phyloP scores from a whole-genome alignment of 225 moss, liverwort and hornwort genomes.

The Sphagnum tenellum region DNA sequence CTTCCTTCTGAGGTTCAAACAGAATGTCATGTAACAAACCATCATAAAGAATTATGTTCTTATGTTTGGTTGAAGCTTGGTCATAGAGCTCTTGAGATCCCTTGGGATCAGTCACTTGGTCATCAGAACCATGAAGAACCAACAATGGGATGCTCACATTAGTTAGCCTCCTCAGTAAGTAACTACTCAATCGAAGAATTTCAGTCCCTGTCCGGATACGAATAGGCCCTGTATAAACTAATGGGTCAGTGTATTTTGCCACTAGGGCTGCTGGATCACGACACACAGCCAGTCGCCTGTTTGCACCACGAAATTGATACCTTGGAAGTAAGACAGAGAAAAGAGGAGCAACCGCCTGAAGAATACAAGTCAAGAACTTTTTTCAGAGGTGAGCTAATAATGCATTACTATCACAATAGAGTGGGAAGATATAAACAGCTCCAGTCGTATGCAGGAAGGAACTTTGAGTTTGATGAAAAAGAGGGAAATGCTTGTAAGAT shows the following conservation, averaged over 20 bases:
- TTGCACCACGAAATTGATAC: constrained; percentile 70
- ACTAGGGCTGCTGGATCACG: constrained; percentile 72
- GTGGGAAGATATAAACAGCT: no score
- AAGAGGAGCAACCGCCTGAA: constrained; percentile 71
- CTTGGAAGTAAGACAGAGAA: constrained; percentile 78
- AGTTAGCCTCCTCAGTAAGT: constrained; percentile 59
- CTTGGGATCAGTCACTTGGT: constrained; percentile 67
- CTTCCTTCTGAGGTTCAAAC: constrained; percentile 79
- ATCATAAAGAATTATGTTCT: constrained; percentile 69
- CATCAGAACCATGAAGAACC: constrained; percentile 79
- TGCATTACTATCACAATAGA: no score
- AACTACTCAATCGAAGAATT: constrained; percentile 64
- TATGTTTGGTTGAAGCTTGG: constrained; percentile 54
- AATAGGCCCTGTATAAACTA: constrained; percentile 52
- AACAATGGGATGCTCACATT: constrained; percentile 54
- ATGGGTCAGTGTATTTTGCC: constrained; percentile 66
- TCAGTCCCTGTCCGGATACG: constrained; percentile 54
- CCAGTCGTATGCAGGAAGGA: no score
- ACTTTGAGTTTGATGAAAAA: no score
- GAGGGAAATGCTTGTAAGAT: no score
- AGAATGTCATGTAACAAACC: constrained; percentile 79
- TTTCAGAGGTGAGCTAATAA: background rate
- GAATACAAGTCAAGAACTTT: background rate
- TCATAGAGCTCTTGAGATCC: constrained; percentile 77
- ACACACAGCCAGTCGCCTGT: constrained; percentile 50